These are phyloP conservation scores for Bremia lactucae DNA, from an alignment of 352 stramenopile genomes.

Conservation along the genomic window DNA sequence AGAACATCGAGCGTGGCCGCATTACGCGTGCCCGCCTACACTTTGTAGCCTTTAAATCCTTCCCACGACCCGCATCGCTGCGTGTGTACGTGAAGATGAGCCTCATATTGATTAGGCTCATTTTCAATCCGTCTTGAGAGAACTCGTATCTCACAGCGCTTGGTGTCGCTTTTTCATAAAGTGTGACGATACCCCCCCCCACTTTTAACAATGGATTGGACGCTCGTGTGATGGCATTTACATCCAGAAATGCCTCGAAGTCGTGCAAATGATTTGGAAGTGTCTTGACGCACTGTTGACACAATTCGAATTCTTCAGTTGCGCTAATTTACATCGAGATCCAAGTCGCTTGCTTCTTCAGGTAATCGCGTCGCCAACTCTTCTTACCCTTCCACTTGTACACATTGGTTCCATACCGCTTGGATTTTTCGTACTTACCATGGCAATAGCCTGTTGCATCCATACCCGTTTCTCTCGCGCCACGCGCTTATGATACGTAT, in stretches of 20 bases:
- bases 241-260: slow-evolving; percentile 27
- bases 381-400: slow-evolving; percentile 56
- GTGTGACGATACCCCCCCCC: slow-evolving; percentile 32
- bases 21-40: too few species aligned
- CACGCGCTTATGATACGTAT: slow-evolving; percentile 31
- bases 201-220: slow-evolving; percentile 75
- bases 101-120: slow-evolving; percentile 57
- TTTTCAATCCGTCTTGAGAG: slow-evolving; percentile 84
- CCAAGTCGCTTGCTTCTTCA: slow-evolving; percentile 54
- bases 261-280: slow-evolving; percentile 19
- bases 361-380: slow-evolving; percentile 64
- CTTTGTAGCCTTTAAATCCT: too few species aligned
- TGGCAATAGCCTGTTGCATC: slow-evolving; percentile 45
- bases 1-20: too few species aligned
- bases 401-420: slow-evolving; percentile 32
- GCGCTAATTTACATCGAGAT: slow-evolving; percentile 72
- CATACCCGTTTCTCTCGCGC: slow-evolving; percentile 21
- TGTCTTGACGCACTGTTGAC: slow-evolving; percentile 43
- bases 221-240: slow-evolving; percentile 60
- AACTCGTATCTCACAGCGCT: slow-evolving; percentile 20
- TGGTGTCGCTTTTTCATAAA: slow-evolving; percentile 2
- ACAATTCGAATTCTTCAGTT: slow-evolving; percentile 29
- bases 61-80: too few species aligned
- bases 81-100: slow-evolving; percentile 50
- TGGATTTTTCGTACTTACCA: slow-evolving; percentile 37